phyloP scores from a whole-genome alignment of 1,139 yeast species.

The Sugiyamaella novakii region DNA sequence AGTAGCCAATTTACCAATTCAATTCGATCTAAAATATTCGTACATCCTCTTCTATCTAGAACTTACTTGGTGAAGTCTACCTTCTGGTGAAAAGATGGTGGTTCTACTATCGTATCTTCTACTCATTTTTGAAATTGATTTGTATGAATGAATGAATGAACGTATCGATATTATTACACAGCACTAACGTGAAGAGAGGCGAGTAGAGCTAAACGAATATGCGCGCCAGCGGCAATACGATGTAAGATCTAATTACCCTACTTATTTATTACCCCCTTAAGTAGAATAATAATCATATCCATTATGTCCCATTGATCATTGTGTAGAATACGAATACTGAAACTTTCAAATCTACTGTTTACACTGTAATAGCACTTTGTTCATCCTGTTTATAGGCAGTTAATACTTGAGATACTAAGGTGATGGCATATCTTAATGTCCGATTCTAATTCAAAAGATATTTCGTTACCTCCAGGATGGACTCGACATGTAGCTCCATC shows the following conservation, averaged over 20 bases:
- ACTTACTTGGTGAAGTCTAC: slow-evolving; percentile 82
- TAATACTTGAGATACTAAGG: no score
- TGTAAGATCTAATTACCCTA: background rate
- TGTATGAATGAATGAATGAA: background rate
- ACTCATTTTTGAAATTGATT: slow-evolving; percentile 45
- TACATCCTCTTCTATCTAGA: no score
- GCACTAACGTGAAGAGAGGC: background rate
- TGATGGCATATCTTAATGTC: slow-evolving; percentile 8
- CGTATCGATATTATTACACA: no score
- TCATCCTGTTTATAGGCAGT: no score
- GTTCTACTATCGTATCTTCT: slow-evolving; percentile 96
- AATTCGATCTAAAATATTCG: no score
- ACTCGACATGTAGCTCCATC: slow-evolving; percentile 40
- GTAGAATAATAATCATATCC: background rate
- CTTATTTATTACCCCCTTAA: background rate
- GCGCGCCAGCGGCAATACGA: slow-evolving; percentile 5
- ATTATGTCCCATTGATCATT: no score
- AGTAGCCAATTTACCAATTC: no score
- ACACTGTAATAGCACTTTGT: no score
- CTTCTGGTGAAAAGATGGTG: slow-evolving; percentile 98
- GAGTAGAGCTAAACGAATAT: background rate
- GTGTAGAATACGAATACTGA: no score
- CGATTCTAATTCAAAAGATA: background rate
- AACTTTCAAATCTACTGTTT: no score
- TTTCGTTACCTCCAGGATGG: slow-evolving; percentile 37